phyloP scores from a whole-genome alignment of 768 basidiomycete species.

The Candolleomyces eurysporus region DNA sequence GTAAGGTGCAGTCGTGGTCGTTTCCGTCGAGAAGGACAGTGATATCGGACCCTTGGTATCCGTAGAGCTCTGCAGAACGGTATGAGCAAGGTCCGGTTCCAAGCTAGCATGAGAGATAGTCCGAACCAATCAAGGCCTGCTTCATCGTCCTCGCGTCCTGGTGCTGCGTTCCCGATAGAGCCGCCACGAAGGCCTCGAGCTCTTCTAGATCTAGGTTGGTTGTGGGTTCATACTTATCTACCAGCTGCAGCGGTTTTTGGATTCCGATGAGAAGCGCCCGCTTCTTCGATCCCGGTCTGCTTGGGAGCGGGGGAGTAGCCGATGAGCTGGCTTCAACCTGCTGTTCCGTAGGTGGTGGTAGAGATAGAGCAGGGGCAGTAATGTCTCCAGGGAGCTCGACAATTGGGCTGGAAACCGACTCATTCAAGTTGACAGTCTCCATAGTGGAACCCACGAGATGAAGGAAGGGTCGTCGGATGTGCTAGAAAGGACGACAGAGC shows the following conservation, averaged over 20 bases:
- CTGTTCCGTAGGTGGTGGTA: neutral
- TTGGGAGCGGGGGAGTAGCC: neutral
- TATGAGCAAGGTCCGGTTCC: neutral
- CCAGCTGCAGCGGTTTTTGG: neutral
- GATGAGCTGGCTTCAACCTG: neutral
- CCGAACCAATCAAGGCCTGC: conserved; percentile 34
- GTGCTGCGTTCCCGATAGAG: conserved; percentile 15
- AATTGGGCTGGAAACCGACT: neutral
- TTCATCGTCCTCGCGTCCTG: conserved; percentile 34
- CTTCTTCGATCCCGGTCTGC: neutral
- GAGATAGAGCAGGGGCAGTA: neutral
- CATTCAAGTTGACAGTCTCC: neutral
- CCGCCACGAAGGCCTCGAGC: neutral
- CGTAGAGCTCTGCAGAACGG: conserved; percentile 22
- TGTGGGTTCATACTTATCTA: neutral
- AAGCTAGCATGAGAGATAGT: neutral
- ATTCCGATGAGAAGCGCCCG: neutral
- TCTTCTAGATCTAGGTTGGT: neutral
- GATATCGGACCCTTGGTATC: conserved; percentile 38
- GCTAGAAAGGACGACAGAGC: too few species aligned
- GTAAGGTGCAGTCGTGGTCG: conserved; percentile 24
- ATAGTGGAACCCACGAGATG: neutral
- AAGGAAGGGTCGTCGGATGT: too few species aligned
- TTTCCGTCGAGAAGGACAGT: conserved; percentile 44
- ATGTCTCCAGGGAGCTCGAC: neutral